Percentiles rank a stretch among this genome's conserved stretches.
Evolutionary conservation across 768 basidiomycete species (phyloP).

Genomic region (Naganishia randhawae): DNA sequence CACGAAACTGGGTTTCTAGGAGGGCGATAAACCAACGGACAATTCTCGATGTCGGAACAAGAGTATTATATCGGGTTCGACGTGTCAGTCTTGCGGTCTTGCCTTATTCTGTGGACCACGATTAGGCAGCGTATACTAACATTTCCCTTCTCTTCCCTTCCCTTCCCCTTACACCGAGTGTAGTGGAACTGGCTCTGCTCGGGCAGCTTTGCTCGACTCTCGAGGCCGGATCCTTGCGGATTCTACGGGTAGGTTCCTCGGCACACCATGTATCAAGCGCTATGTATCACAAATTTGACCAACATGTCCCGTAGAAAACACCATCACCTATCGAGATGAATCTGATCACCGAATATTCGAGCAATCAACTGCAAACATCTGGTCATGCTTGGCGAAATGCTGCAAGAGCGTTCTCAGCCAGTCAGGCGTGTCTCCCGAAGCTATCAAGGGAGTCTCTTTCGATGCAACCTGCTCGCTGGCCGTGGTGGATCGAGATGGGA

Average conservation of each 20-base stretch:
- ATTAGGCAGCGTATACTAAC: too few relatives aligned
- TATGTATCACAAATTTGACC: neutral
- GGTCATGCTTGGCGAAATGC: constrained; percentile 64
- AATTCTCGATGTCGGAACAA: neutral
- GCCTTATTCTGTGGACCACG: too few relatives aligned
- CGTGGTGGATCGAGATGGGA: constrained; percentile 67
- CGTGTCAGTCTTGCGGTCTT: constrained; percentile 49
- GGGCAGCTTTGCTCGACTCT: constrained; percentile 71
- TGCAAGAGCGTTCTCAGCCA: constrained; percentile 61
- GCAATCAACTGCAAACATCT: constrained; percentile 86
- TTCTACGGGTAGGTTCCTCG: constrained; percentile 54
- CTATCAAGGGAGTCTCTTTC: constrained; percentile 83
- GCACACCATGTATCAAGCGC: neutral
- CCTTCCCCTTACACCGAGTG: neutral
- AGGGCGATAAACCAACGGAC: neutral
- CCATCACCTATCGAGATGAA: constrained; percentile 78
- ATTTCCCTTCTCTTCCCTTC: too few relatives aligned
- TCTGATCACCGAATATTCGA: constrained; percentile 90
- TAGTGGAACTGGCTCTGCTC: constrained; percentile 89
- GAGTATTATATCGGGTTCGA: constrained; percentile 55
- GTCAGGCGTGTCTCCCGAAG: constrained; percentile 55
- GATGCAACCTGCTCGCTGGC: constrained; percentile 97
- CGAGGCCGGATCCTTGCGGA: constrained; percentile 72
- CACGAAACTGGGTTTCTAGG: too few relatives aligned
- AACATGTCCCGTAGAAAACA: constrained; percentile 57